phyloP scores from a whole-genome alignment of 1,139 yeast species.

The Geotrichum australiense region DNA sequence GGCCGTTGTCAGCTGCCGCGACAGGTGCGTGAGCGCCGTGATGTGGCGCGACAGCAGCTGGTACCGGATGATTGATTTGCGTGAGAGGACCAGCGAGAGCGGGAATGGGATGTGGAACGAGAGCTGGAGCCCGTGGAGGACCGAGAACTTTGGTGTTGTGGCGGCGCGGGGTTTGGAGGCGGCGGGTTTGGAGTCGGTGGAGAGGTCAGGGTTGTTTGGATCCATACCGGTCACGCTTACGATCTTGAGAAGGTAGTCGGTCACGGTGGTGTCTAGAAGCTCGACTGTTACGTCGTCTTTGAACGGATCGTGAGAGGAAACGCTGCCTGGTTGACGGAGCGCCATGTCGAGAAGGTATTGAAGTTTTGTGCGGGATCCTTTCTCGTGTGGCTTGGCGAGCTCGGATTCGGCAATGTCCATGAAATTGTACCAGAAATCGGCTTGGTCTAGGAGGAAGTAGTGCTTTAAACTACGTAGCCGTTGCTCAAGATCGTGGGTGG shows the following conservation, averaged over 20 bases:
- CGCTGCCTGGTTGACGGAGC: slow-evolving; percentile 38
- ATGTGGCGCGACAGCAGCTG: slow-evolving; percentile 74
- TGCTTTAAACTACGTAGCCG: slow-evolving; percentile 40
- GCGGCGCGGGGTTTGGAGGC: slow-evolving; percentile 1
- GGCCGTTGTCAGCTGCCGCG: slow-evolving; percentile 51
- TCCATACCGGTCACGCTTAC: slow-evolving; percentile 59
- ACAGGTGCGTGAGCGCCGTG: slow-evolving; percentile 54
- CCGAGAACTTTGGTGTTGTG: slow-evolving; percentile 27
- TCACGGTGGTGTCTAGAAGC: slow-evolving; percentile 34
- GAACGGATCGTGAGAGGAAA: slow-evolving; percentile 36
- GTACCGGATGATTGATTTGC: slow-evolving; percentile 67
- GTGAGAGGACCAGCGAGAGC: slow-evolving; percentile 62
- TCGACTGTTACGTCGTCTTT: slow-evolving; percentile 35
- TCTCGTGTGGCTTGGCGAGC: slow-evolving; percentile 35
- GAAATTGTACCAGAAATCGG: slow-evolving; percentile 45
- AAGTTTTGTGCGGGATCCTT: slow-evolving; percentile 36
- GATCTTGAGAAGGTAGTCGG: slow-evolving; percentile 57
- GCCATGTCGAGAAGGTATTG: slow-evolving; percentile 37
- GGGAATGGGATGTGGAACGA: slow-evolving; percentile 81
- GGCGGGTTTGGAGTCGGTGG: neutral
- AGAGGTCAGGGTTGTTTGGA: slow-evolving; percentile 34
- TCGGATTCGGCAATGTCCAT: slow-evolving; percentile 39
- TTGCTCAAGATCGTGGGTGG: slow-evolving; percentile 50
- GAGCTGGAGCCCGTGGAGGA: slow-evolving; percentile 55
- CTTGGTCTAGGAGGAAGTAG: slow-evolving; percentile 51